Evolutionary conservation across 106 monocot genomes (phyloP).

Genomic region (Hemerocallis citrina): DNA sequence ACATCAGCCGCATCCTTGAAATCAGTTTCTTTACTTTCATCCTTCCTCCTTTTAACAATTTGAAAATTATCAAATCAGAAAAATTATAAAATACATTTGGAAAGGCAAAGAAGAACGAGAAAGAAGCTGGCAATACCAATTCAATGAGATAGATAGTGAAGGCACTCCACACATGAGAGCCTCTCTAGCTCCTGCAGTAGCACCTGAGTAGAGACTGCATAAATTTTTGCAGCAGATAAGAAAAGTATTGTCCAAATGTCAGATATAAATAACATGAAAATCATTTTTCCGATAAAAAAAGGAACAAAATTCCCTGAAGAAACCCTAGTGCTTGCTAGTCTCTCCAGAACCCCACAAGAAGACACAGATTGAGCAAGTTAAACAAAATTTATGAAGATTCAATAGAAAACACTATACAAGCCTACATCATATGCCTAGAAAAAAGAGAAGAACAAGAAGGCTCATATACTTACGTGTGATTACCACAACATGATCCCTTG

Average conservation of each 20-base stretch:
- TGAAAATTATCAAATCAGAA: conserved; percentile 7
- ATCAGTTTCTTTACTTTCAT: conserved; percentile 64
- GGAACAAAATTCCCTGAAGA: not conserved
- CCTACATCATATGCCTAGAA: conserved; percentile 1
- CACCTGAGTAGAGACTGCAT: conserved; percentile 71
- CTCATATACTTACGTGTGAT: conserved; percentile 51
- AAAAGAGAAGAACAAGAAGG: not conserved
- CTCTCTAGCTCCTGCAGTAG: conserved; percentile 74
- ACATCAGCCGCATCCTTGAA: conserved; percentile 68
- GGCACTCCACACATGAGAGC: conserved; percentile 65
- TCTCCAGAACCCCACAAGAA: no score
- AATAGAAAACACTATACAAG: not conserved
- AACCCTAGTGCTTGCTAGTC: no score
- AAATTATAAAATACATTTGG: not conserved
- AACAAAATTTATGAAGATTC: not conserved
- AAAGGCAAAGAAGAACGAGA: not conserved
- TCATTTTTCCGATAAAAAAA: conserved; percentile 5
- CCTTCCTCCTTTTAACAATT: conserved; percentile 49
- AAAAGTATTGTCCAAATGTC: not conserved
- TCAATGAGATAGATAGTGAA: conserved; percentile 71
- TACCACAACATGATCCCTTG: conserved; percentile 53
- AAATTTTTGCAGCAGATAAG: conserved; percentile 6
- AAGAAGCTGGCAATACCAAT: conserved; percentile 37
- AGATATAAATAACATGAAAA: not conserved
- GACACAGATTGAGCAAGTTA: not conserved